These are phyloP conservation scores for Linderniella brevidens DNA, from an alignment of 257 asterid species.

Conservation along the genomic window DNA sequence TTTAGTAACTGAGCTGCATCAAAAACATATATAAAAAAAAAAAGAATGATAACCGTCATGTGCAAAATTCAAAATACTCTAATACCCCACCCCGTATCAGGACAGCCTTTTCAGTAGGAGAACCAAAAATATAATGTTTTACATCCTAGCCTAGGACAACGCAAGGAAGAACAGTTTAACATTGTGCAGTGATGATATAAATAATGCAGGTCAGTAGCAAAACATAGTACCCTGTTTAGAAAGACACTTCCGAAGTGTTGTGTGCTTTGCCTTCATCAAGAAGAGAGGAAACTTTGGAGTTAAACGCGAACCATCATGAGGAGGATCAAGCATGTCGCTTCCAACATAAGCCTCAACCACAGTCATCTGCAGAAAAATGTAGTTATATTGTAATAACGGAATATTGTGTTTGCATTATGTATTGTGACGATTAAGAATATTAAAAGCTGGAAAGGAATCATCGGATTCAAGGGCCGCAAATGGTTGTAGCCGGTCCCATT, in stretches of 20 bases:
- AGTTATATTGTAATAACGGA: neutral
- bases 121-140: constrained; percentile 62
- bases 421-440: too few relatives aligned
- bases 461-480: constrained; percentile 94
- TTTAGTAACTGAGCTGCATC: too few relatives aligned
- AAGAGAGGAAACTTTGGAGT: constrained; percentile 37
- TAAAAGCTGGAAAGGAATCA: constrained; percentile 7
- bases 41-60: constrained; percentile 4
- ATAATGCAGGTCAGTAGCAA: constrained; percentile 5
- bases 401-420: neutral
- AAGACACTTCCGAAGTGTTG: constrained; percentile 87
- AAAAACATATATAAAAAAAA: neutral
- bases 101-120: constrained; percentile 93
- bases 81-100: constrained; percentile 92
- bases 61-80: constrained; percentile 30
- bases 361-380: too few relatives aligned
- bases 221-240: constrained; percentile 43
- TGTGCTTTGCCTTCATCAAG: constrained; percentile 78
- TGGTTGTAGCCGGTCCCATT: constrained; percentile 96
- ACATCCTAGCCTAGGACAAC: constrained; percentile 36
- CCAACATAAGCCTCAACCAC: constrained; percentile 83
- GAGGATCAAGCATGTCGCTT: constrained; percentile 36
- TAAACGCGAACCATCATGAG: constrained; percentile 60
- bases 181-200: neutral
- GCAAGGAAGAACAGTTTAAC: too few relatives aligned